Percentiles rank a stretch among this genome's conserved stretches.
phyloP scores from a whole-genome alignment of 805 yeast species.

The Metschnikowia baotianmanensis region DNA sequence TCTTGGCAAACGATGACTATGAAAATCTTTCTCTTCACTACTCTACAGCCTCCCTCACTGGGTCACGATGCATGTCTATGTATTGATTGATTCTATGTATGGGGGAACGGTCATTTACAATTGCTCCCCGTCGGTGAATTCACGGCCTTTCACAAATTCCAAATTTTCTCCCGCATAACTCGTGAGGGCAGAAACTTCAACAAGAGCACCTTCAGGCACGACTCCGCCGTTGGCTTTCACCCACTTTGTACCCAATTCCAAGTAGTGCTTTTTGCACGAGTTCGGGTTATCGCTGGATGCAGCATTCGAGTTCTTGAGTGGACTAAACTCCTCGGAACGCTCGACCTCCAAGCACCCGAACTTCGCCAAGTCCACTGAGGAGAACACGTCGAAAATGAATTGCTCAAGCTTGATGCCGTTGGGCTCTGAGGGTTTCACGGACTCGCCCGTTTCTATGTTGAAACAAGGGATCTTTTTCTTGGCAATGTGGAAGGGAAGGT shows the following conservation, averaged over 20 bases:
- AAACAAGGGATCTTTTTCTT: constrained; percentile 75
- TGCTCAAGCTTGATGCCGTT: constrained; percentile 96
- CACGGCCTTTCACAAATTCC: constrained; percentile 50
- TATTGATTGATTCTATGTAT: not conserved
- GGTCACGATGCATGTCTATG: no score
- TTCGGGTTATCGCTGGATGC: constrained; percentile 82
- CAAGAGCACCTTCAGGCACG: constrained; percentile 45
- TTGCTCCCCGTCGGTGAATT: constrained; percentile 33
- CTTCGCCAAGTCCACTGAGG: constrained; percentile 60
- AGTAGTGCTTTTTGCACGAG: constrained; percentile 65
- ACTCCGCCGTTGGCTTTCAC: constrained; percentile 65
- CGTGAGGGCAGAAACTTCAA: constrained; percentile 75
- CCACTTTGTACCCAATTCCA: constrained; percentile 75
- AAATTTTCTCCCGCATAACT: constrained; percentile 78
- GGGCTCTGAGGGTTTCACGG: constrained; percentile 63
- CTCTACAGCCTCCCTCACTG: no score
- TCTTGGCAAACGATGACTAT: no score
- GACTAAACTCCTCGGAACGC: constrained; percentile 83
- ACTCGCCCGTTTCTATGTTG: constrained; percentile 45
- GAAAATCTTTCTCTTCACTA: no score
- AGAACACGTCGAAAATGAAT: constrained; percentile 94
- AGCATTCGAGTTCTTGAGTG: constrained; percentile 87
- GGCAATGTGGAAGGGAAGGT: constrained; percentile 93
- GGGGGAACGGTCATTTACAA: not conserved
- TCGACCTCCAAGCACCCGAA: constrained; percentile 94